phyloP scores from a whole-genome alignment of 495 filamentous ascomycete genomes.

The Aspergillus coremiiformis region DNA sequence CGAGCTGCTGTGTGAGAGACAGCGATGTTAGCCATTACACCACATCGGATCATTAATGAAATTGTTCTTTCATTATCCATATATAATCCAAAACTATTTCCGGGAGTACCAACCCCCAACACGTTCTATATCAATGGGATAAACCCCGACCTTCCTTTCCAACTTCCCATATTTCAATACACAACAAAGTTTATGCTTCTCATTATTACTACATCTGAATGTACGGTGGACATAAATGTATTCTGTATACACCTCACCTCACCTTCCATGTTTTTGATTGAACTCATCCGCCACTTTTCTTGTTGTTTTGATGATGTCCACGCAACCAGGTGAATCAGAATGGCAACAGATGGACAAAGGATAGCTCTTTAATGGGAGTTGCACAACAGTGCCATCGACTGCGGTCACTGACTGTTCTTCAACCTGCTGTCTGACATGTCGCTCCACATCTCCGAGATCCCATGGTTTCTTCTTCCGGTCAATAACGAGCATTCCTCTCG shows the following conservation, averaged over 20 bases:
- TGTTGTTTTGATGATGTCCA: constrained; percentile 45
- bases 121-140: too few species aligned
- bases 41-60: constrained; percentile 21
- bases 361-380: constrained; percentile 41
- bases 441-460: constrained; percentile 37
- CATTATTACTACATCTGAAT: too few species aligned
- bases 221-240: not conserved
- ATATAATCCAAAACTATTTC: not conserved
- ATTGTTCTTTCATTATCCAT: not conserved
- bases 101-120: not conserved
- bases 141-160: too few species aligned
- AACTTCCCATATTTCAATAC: too few species aligned
- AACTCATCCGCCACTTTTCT: constrained; percentile 32
- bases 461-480: constrained; percentile 52
- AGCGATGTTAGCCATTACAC: constrained; percentile 28
- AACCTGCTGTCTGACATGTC: constrained; percentile 41
- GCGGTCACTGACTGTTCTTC: constrained; percentile 37
- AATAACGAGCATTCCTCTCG: constrained; percentile 42
- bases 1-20: constrained; percentile 26
- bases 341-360: constrained; percentile 48
- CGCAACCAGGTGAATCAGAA: constrained; percentile 45
- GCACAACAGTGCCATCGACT: constrained; percentile 36
- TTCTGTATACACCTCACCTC: not conserved
- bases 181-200: too few species aligned
- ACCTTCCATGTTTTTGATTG: constrained; percentile 29